Conservation (phyloP, 164 flowering plant genomes). For the Warburgia ugandensis region DNA sequence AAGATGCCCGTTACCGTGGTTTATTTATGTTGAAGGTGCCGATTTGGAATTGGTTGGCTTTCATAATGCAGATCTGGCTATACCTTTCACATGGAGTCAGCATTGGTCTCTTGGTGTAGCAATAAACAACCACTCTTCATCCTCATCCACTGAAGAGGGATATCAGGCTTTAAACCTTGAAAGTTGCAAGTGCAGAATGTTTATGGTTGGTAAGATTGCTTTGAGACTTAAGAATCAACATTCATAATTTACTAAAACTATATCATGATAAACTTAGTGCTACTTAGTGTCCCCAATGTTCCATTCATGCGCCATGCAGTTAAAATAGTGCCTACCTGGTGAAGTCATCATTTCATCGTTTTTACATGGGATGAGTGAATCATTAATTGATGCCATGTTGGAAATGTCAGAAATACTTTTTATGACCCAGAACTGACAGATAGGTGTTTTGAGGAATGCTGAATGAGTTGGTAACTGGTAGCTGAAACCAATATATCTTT, state of each 20-base stretch:
- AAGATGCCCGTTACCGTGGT: conserved; percentile 81
- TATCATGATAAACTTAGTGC: conserved; percentile 36
- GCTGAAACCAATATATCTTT: neutral
- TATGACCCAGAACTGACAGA: conserved; percentile 7
- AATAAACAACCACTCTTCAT: conserved; percentile 69
- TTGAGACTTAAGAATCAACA: conserved; percentile 52
- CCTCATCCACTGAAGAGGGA: conserved; percentile 71
- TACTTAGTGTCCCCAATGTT: conserved; percentile 28
- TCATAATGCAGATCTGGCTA: conserved; percentile 99
- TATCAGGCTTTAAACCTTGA: conserved; percentile 58
- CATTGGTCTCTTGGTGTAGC: conserved; percentile 92
- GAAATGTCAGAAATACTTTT: conserved; percentile 11
- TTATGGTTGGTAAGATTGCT: conserved; percentile 96
- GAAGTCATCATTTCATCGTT: conserved; percentile 16
- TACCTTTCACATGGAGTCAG: conserved; percentile 74
- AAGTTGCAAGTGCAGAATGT: conserved; percentile 68
- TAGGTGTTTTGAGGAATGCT: conserved; percentile 7
- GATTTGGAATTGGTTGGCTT: conserved; percentile 98
- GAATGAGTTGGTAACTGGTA: conserved; percentile 4
- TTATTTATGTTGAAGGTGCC: conserved; percentile 83
- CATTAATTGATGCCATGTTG: conserved; percentile 19
- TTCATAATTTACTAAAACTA: conserved; percentile 37
- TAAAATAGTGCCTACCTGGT: conserved; percentile 26
- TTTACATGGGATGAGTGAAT: conserved; percentile 9
- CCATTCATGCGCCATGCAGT: conserved; percentile 27